Base-by-base conservation (phyloP, 2,329 filamentous ascomycete species). In the Paracorniculantispora psalliotae region DNA sequence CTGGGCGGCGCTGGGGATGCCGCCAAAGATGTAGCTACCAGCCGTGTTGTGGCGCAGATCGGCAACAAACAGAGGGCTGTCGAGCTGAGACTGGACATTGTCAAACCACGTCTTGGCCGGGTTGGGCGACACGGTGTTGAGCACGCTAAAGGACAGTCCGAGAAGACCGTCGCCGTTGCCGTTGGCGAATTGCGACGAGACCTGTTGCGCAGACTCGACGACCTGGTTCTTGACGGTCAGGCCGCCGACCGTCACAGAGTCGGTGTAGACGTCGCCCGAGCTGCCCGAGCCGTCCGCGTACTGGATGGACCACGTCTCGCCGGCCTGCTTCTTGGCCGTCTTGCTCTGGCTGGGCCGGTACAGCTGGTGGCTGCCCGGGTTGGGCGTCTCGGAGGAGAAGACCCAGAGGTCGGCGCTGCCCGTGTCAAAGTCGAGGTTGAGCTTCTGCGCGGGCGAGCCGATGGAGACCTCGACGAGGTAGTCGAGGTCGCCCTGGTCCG, bases 41-140 rank as follows among this genome's bases (percentile, higher is more conserved):
- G 80, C 75, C 85, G 89, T 59, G 77, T 82, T 44, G 63, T 82
- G 79, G 66, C 83, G 82, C 49, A 93, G 77, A 62, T 88, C 81
- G 26, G 86, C 87, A 0, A 88, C 90, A 73, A 92, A 89, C 44
- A 92, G 74, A 2, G 62, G 57, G 0, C 56, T 39, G 21, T 62
- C 59, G 4, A 71, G 63, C 35, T 55, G 58, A 19, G 61, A 52
- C 23, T 66, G 37, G 17, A 44, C 66, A 21, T 71, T 76, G 56
- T 72, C 71, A 59, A 75, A 76, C 54, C 78, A 79, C 0, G 77
- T 80, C 59, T 73, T 73, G 63, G 80, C 76, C 56, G 68, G 62
- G 76, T 76, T 59, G 4, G 77, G 77, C 47, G 51, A 48, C 33
- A 79, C 75, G 1, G 73, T 76, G 67, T 79, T 80, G 59, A 78